These are phyloP conservation scores for Vigna reflexopilosa DNA, from an alignment of 306 rosid genomes.

Conservation along the genomic window DNA sequence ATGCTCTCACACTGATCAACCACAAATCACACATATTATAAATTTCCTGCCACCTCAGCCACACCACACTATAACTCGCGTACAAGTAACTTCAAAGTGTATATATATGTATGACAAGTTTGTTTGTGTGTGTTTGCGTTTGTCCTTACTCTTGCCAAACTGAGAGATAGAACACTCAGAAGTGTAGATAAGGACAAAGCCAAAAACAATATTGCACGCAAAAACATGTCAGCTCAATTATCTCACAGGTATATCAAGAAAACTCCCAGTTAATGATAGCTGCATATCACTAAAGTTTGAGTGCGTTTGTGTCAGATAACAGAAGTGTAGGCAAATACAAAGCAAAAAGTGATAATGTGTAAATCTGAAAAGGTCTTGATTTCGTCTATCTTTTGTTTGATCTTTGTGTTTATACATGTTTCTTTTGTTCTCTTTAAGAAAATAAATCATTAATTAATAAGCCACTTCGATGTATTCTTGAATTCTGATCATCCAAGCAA, in stretches of 20 bases:
- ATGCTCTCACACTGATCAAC: conserved; percentile 85
- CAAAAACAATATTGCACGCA: not conserved
- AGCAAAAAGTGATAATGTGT: not conserved
- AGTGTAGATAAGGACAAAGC: not conserved
- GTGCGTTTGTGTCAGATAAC: not conserved
- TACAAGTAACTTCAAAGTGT: conserved; percentile 28
- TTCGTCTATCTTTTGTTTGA: not conserved
- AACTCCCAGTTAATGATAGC: not conserved
- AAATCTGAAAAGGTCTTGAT: not conserved
- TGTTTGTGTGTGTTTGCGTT: not conserved
- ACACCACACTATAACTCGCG: conserved; percentile 13
- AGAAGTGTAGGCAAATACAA: not conserved
- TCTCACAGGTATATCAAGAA: not conserved
- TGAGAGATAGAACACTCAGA: not conserved
- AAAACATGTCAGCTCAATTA: not conserved
- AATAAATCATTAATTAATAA: not conserved
- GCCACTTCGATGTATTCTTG: not conserved
- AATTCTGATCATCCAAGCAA: not conserved
- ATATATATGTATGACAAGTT: not conserved
- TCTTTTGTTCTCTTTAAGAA: not conserved
- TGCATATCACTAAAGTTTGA: not conserved
- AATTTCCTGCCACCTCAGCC: not conserved
- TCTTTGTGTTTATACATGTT: not conserved
- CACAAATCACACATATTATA: not conserved
- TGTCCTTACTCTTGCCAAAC: not conserved